Conservation (phyloP, 2,329 filamentous ascomycete genomes). For the Neonectria ditissima region DNA sequence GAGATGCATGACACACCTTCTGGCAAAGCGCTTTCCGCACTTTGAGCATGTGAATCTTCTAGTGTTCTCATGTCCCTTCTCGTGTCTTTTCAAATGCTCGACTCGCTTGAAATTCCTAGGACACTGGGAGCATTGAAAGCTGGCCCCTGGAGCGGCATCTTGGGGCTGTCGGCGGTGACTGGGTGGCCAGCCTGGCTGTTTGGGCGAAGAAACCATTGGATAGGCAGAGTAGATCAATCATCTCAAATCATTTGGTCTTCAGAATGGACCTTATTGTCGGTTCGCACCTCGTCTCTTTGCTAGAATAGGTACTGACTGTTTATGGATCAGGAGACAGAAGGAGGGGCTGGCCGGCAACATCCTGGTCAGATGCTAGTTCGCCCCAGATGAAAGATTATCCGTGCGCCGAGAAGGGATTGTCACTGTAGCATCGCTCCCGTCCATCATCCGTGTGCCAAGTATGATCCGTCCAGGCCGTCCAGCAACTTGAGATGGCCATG, state of each 20-base stretch:
- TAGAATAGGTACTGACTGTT: not conserved
- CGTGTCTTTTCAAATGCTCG: slow-evolving; percentile 24
- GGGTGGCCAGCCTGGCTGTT: not conserved
- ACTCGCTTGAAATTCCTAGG: slow-evolving; percentile 21
- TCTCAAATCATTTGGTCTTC: not conserved
- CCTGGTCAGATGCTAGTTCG: not conserved
- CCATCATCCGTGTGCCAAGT: too few relatives aligned
- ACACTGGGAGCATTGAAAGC: slow-evolving; percentile 3
- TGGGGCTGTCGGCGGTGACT: not conserved
- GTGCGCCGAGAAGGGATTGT: not conserved
- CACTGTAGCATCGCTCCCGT: not conserved
- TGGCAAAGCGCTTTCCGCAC: slow-evolving; percentile 17
- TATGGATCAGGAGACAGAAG: slow-evolving; percentile 4
- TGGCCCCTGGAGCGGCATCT: not conserved
- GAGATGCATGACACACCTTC: slow-evolving; percentile 4
- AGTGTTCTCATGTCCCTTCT: slow-evolving; percentile 15
- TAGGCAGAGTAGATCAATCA: not conserved
- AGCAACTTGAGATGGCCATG: too few relatives aligned
- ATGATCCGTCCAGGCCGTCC: too few relatives aligned
- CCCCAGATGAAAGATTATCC: not conserved
- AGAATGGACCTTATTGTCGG: not conserved
- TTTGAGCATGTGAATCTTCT: slow-evolving; percentile 12
- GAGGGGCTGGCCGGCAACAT: slow-evolving; percentile 1
- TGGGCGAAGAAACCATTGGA: slow-evolving; percentile 1
- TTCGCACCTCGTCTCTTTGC: not conserved